Conservation (phyloP, 177 flowering plant species). For the Vitis hybrid region DNA sequence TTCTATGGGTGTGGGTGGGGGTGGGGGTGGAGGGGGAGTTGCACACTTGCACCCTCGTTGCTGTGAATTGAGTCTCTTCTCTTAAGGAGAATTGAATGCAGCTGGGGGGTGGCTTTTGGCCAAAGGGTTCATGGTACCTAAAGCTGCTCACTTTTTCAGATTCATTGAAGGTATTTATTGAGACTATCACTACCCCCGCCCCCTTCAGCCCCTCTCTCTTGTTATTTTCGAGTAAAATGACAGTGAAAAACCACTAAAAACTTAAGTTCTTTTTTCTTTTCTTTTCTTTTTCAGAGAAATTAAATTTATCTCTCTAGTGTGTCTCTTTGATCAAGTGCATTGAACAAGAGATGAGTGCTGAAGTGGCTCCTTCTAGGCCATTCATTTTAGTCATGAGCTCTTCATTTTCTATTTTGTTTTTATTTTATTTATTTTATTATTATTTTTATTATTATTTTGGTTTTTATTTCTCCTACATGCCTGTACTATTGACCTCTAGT, state of each 20-base stretch:
- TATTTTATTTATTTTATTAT: not conserved
- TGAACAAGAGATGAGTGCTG: not conserved
- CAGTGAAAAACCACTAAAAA: too few species aligned
- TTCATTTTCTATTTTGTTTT: conserved; percentile 1
- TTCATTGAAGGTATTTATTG: conserved; percentile 42
- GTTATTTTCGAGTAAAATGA: not conserved
- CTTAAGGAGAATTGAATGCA: conserved; percentile 49
- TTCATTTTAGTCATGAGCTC: conserved; percentile 10
- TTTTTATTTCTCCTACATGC: not conserved
- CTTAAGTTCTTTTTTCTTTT: too few species aligned
- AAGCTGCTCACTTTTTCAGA: conserved; percentile 39
- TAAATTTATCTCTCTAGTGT: too few species aligned
- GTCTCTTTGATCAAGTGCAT: not conserved
- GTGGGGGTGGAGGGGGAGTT: not conserved
- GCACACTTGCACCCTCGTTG: conserved; percentile 10
- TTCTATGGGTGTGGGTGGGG: not conserved
- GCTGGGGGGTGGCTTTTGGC: conserved; percentile 19
- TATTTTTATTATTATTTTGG: too few species aligned
- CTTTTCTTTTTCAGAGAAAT: too few species aligned
- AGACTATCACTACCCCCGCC: conserved; percentile 16
- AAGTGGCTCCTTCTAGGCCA: conserved; percentile 14
- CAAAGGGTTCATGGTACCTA: conserved; percentile 51
- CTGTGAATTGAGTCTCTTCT: conserved; percentile 22
- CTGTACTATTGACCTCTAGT: conserved; percentile 18
- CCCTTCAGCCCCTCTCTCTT: conserved; percentile 8